These are phyloP conservation scores for Aspergillus sp. DNA, from an alignment of 2,329 filamentous ascomycete genomes.

Conservation along the genomic window DNA sequence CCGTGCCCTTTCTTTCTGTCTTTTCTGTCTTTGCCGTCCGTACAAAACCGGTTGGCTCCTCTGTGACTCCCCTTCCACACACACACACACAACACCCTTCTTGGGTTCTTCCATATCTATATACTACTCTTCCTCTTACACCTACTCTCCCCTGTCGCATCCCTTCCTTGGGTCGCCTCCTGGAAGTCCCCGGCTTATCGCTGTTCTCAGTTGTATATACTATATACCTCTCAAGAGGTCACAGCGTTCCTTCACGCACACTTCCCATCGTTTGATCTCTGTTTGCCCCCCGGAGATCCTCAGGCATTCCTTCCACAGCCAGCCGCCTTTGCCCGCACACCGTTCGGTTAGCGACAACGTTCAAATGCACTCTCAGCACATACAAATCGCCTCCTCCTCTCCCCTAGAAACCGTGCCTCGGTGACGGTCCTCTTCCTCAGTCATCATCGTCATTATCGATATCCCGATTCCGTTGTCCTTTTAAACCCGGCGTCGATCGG, in stretches of 20 bases:
- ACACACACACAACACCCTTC: background rate
- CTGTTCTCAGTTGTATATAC: background rate
- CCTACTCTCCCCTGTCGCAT: background rate
- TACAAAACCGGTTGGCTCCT: slow-evolving; percentile 16
- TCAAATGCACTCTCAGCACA: slow-evolving; percentile 49
- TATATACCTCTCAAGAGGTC: background rate
- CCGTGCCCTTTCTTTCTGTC: background rate
- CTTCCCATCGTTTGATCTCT: background rate
- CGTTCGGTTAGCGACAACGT: slow-evolving; percentile 36
- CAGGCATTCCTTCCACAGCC: slow-evolving; percentile 11
- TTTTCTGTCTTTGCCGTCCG: slow-evolving; percentile 1
- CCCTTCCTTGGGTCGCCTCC: slow-evolving; percentile 5
- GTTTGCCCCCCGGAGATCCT: slow-evolving; percentile 1
- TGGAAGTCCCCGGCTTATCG: background rate
- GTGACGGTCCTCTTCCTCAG: slow-evolving; percentile 40
- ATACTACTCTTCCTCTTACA: background rate
- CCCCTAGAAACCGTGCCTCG: slow-evolving; percentile 46
- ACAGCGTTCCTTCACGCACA: no score
- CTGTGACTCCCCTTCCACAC: background rate
- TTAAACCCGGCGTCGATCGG: slow-evolving; percentile 39
- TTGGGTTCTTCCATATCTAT: slow-evolving; percentile 1
- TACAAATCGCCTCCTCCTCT: slow-evolving; percentile 41
- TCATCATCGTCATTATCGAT: slow-evolving; percentile 22
- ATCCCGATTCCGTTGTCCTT: slow-evolving; percentile 25
- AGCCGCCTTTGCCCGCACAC: slow-evolving; percentile 18